phyloP scores from a whole-genome alignment of 768 basidiomycete genomes.

The Auriscalpium vulgare region DNA sequence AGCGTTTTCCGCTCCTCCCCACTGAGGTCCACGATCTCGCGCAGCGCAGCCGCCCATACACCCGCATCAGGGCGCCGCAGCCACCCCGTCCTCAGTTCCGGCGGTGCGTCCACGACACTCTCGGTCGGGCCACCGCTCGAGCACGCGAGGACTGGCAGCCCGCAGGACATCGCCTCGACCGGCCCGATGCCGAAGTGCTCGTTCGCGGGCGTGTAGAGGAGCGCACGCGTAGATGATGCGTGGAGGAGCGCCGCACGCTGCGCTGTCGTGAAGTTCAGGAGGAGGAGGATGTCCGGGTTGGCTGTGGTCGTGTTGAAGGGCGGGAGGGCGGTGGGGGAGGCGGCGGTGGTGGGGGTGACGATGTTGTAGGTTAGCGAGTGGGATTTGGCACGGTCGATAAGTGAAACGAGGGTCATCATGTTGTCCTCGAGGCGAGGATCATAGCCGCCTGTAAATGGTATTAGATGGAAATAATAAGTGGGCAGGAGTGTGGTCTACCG shows the following conservation, averaged over 20 bases:
- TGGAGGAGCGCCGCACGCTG: slow-evolving; percentile 81
- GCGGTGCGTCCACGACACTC: slow-evolving; percentile 48
- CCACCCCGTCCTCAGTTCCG: slow-evolving; percentile 64
- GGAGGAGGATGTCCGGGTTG: slow-evolving; percentile 66
- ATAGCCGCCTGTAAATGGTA: slow-evolving; percentile 60
- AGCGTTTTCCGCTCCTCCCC: slow-evolving; percentile 38
- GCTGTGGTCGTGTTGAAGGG: slow-evolving; percentile 29
- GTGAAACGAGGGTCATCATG: slow-evolving; percentile 50
- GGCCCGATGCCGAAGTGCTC: slow-evolving; percentile 98
- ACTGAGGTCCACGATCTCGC: slow-evolving; percentile 45
- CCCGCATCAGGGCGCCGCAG: slow-evolving; percentile 52
- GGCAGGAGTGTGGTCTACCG: slow-evolving; percentile 31
- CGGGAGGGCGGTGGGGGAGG: slow-evolving; percentile 29
- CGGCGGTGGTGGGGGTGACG: slow-evolving; percentile 36
- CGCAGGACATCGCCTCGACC: slow-evolving; percentile 89
- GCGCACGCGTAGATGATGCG: slow-evolving; percentile 53
- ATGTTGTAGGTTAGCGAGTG: slow-evolving; percentile 53
- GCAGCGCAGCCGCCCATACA: slow-evolving; percentile 65
- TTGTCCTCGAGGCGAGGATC: slow-evolving; percentile 87
- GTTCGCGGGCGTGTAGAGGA: slow-evolving; percentile 90
- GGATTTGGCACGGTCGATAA: slow-evolving; percentile 51
- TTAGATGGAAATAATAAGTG: background rate
- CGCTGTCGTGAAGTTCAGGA: slow-evolving; percentile 83
- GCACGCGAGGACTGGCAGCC: slow-evolving; percentile 84
- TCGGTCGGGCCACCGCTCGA: slow-evolving; percentile 87